Conservation (phyloP, 345 rosid species). For the Cardamine occulta region DNA sequence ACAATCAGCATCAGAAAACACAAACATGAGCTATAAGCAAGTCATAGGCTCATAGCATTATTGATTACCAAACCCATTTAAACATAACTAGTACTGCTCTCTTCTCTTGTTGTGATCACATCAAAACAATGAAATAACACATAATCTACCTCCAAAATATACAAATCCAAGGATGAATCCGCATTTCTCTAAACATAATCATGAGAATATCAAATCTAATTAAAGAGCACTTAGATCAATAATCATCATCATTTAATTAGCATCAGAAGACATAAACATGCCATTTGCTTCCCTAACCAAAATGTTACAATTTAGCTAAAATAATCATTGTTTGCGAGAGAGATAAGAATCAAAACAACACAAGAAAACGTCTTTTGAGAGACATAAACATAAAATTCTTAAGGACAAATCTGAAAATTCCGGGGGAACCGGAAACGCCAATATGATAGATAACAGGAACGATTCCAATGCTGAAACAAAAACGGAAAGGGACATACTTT, state of each 20-base stretch:
- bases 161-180: constrained; percentile 4
- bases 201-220: neutral
- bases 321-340: neutral
- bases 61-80: neutral
- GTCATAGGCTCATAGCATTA: neutral
- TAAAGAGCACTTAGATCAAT: neutral
- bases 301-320: neutral
- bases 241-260: neutral
- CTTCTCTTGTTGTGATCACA: constrained; percentile 3
- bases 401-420: neutral
- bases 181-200: neutral
- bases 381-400: neutral
- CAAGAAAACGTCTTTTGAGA: neutral
- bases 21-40: neutral
- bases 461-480: neutral
- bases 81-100: constrained; percentile 10
- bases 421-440: neutral
- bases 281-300: neutral
- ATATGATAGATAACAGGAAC: constrained; percentile 1
- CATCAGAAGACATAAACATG: neutral
- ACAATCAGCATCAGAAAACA: neutral
- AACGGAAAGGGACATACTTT: constrained; percentile 54
- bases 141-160: neutral
- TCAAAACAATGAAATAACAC: constrained; percentile 19
- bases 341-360: neutral